Evolutionary conservation across 805 yeast species (phyloP).

Genomic region (Kluyveromyces nonfermentans): DNA sequence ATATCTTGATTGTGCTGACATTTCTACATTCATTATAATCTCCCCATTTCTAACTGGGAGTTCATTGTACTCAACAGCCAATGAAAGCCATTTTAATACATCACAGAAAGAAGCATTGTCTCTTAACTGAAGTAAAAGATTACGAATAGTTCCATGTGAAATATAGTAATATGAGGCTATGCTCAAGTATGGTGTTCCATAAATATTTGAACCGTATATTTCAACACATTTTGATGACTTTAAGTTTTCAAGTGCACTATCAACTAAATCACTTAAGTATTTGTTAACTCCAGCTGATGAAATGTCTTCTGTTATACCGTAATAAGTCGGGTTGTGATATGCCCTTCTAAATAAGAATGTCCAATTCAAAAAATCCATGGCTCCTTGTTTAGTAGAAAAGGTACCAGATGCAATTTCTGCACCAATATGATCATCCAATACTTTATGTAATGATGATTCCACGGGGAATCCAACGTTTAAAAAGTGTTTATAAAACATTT

Average conservation of each 20-base stretch:
- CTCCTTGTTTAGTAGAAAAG: constrained; percentile 86
- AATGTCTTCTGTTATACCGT: constrained; percentile 70
- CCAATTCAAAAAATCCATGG: constrained; percentile 90
- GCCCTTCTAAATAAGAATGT: constrained; percentile 90
- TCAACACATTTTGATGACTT: constrained; percentile 63
- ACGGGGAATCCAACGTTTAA: constrained; percentile 93
- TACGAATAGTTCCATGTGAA: constrained; percentile 81
- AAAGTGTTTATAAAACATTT: constrained; percentile 80
- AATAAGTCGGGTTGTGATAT: constrained; percentile 87
- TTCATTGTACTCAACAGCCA: constrained; percentile 75
- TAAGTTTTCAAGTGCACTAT: constrained; percentile 55
- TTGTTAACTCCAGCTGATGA: constrained; percentile 46
- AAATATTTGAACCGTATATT: constrained; percentile 36
- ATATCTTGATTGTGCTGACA: constrained; percentile 66
- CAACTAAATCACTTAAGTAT: constrained; percentile 57
- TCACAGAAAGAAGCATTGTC: constrained; percentile 33
- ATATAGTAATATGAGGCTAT: constrained; percentile 88
- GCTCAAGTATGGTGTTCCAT: constrained; percentile 71
- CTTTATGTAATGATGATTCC: constrained; percentile 71
- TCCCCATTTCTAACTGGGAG: constrained; percentile 89
- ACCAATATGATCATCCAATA: constrained; percentile 83
- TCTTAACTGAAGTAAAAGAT: constrained; percentile 45
- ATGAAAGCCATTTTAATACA: constrained; percentile 36
- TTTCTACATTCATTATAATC: constrained; percentile 73
- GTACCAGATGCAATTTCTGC: constrained; percentile 95